Evolutionary conservation across 129 eudicot species (phyloP).

Genomic region (Apium graveolens): DNA sequence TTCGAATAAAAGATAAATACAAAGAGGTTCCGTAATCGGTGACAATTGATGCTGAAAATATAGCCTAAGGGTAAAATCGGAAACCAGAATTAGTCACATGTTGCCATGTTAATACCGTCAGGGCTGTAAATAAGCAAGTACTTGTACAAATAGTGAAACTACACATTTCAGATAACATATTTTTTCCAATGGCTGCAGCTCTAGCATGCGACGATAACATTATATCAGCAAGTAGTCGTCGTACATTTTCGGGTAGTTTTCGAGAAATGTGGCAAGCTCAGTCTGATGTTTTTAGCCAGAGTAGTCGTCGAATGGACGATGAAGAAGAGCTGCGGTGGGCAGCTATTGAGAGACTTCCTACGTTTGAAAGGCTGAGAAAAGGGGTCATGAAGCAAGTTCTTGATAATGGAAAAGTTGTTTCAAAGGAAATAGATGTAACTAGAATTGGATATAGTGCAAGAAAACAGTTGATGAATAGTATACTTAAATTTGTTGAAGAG

Average conservation of each 20-base stretch:
- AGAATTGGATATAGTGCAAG: slow-evolving; percentile 40
- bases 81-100: neutral
- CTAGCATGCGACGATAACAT: neutral
- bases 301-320: slow-evolving; percentile 15
- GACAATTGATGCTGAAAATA: neutral
- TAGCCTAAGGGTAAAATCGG: neutral
- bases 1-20: too few species aligned
- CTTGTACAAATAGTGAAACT: neutral
- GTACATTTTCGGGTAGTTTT: neutral
- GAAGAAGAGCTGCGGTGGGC: slow-evolving; percentile 71
- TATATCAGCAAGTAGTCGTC: neutral
- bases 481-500: slow-evolving; percentile 47
- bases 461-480: slow-evolving; percentile 43
- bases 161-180: neutral
- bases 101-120: neutral
- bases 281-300: neutral
- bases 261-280: slow-evolving; percentile 13
- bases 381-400: slow-evolving; percentile 49
- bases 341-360: slow-evolving; percentile 77
- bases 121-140: neutral
- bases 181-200: slow-evolving; percentile 2
- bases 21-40: neutral
- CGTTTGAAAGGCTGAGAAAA: slow-evolving; percentile 50
- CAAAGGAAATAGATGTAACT: slow-evolving; percentile 31
- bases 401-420: slow-evolving; percentile 38